These are phyloP conservation scores for Bolboschoenoplectus hybrid DNA, from an alignment of 202 grass and related monocot species.

Conservation along the genomic window DNA sequence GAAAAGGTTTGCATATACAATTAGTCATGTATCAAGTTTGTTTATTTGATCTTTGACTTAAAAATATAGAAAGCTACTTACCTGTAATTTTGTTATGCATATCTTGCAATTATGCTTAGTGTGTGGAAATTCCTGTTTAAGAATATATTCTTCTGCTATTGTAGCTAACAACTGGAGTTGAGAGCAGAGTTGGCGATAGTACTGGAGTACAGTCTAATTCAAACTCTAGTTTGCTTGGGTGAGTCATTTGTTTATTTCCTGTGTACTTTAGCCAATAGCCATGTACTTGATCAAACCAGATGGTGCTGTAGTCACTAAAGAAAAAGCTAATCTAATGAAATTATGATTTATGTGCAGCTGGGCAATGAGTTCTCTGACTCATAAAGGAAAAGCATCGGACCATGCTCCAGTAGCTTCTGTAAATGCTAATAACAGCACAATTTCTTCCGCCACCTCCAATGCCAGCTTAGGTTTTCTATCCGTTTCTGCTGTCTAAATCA, in stretches of 20 bases:
- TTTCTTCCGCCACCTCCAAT: conserved; percentile 55
- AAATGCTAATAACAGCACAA: conserved; percentile 57
- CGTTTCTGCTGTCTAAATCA: conserved; percentile 37
- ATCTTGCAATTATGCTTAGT: conserved; percentile 25
- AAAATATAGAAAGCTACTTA: conserved; percentile 3
- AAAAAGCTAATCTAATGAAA: conserved; percentile 32
- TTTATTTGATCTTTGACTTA: conserved; percentile 24
- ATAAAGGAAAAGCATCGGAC: conserved; percentile 87
- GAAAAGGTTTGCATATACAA: conserved; percentile 71
- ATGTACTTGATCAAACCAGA: conserved; percentile 22
- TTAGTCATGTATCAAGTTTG: conserved; percentile 41
- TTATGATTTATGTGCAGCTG: conserved; percentile 63
- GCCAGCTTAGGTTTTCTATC: conserved; percentile 55
- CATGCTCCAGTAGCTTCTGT: conserved; percentile 63
- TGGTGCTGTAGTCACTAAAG: conserved; percentile 7
- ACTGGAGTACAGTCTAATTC: conserved; percentile 61
- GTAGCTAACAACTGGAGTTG: conserved; percentile 67
- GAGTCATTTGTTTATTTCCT: conserved; percentile 46
- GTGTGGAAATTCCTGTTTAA: not conserved
- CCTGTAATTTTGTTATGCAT: conserved; percentile 27
- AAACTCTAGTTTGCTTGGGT: conserved; percentile 82
- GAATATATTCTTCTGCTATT: conserved; percentile 38
- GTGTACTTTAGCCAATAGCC: conserved; percentile 11
- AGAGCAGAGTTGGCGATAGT: conserved; percentile 50
- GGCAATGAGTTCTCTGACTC: conserved; percentile 97